phyloP scores from a whole-genome alignment of 148 eudicot genomes.

The Polygonum maritimum region DNA sequence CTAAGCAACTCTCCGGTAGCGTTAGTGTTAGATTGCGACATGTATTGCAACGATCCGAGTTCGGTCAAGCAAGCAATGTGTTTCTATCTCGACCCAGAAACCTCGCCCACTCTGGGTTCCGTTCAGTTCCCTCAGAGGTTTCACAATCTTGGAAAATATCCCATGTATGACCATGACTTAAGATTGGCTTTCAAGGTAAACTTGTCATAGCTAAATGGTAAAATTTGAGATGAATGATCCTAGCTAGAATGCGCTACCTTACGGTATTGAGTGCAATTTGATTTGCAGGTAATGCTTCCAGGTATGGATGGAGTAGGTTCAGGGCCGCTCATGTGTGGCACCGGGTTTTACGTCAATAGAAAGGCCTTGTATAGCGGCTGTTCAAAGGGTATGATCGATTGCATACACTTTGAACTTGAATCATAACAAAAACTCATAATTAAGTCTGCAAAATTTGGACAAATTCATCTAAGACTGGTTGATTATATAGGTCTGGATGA shows the following conservation, averaged over 20 bases:
- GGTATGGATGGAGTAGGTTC: conserved; percentile 47
- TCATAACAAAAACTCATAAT: background rate
- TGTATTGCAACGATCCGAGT: conserved; percentile 33
- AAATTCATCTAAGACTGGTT: background rate
- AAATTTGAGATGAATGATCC: background rate
- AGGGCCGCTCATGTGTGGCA: conserved; percentile 50
- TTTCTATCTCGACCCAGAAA: conserved; percentile 27
- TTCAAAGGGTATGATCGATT: conserved; percentile 9
- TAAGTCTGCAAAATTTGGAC: background rate
- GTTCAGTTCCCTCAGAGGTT: conserved; percentile 37
- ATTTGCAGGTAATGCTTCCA: conserved; percentile 23
- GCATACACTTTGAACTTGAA: background rate
- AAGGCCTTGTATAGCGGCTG: conserved; percentile 34
- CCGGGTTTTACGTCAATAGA: conserved; percentile 54
- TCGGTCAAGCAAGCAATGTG: conserved; percentile 39
- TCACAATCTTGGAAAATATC: conserved; percentile 20
- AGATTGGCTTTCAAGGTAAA: conserved; percentile 22
- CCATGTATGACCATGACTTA: conserved; percentile 39
- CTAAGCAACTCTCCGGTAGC: conserved; percentile 26
- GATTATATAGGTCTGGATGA: conserved; percentile 19
- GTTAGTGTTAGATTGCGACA: conserved; percentile 35
- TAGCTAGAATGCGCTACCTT: background rate
- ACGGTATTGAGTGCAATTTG: background rate
- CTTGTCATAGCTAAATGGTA: background rate
- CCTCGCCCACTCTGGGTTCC: conserved; percentile 19